Evolutionary conservation across 106 monocot species (phyloP), one percentile per base, ranked within the genome.

Genomic region (Chionographis japonica): DNA sequence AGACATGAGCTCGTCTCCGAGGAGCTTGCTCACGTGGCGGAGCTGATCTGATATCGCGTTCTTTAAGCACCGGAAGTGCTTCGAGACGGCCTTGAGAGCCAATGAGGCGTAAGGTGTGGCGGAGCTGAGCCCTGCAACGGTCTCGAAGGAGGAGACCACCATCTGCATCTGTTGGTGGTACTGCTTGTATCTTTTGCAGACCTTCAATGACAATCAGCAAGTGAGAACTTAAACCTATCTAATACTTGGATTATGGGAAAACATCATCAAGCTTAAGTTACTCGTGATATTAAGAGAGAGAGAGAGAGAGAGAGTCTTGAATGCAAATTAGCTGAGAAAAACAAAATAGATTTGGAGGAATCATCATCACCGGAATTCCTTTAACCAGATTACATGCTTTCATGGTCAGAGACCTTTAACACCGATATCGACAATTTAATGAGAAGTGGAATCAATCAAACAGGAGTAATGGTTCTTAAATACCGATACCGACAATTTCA

Each of bases 161-260:
- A 79, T 79, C 54, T 89, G 89, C 79, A 89, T 82, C 62, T 89
- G 89, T 57, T 89, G 89, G 50, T 89, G 78, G 40, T 85, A 89
- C n/a, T 89, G 89, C 67, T 85, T 89, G 78, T 89, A 89, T 68
- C 82, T 81, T 70, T 79, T 75, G 75, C 82, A 82, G 40, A 85
- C 82, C 84, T 88, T 72, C 13, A 54, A 35, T 38, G 2, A 51
- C 38, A 59, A 18, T 37, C 8, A 19, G 10, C 5, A 54, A 52
- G 51, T 6, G 37, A 6, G 46, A 41, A 41, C 15, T 8, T 8
- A 14, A n/a, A 62, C 35, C 16, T 9, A 60, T 60, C 27, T 27
- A 27, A 27, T 27, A 27, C 27, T 27, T 27, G 27, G 27, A 27
- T 27, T 27, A 27, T 27, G 27, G 27, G 27, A 27, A 27, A 27